phyloP scores from a whole-genome alignment of 257 asterid genomes.

The Fraxinus excelsior region DNA sequence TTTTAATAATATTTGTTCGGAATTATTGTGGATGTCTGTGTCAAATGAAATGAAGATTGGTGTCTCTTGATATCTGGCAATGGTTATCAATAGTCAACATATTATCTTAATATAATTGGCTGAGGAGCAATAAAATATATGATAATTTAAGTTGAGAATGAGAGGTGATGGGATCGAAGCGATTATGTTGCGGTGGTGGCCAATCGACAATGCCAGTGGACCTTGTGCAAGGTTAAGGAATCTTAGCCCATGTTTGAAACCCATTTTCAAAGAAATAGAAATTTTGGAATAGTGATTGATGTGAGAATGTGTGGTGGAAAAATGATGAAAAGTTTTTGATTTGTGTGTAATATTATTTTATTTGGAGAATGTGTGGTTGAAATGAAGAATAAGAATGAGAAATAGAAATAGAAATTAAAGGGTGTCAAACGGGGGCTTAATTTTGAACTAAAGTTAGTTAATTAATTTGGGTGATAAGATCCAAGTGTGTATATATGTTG shows the following conservation, averaged over 20 bases:
- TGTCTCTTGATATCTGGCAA: not conserved
- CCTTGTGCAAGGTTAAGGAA: constrained; percentile 16
- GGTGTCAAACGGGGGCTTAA: no score
- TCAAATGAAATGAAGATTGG: not conserved
- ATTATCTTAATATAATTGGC: not conserved
- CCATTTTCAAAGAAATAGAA: no score
- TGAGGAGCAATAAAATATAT: no score
- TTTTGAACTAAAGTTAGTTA: not conserved
- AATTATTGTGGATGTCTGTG: not conserved
- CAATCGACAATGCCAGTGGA: not conserved
- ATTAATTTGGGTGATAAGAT: not conserved
- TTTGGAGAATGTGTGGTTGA: no score
- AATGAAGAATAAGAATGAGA: no score
- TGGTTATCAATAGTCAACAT: not conserved
- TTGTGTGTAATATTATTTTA: no score
- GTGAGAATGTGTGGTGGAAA: no score
- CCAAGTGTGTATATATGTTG: not conserved
- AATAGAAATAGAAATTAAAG: no score
- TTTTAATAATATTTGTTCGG: no score
- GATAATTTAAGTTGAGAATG: not conserved
- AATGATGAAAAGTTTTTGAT: no score
- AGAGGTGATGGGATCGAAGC: constrained; percentile 34
- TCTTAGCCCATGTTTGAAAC: no score
- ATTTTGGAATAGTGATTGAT: no score
- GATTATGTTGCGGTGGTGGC: not conserved